These are phyloP conservation scores for Mimosa pudica DNA, from an alignment of 306 rosid species.

Conservation along the genomic window DNA sequence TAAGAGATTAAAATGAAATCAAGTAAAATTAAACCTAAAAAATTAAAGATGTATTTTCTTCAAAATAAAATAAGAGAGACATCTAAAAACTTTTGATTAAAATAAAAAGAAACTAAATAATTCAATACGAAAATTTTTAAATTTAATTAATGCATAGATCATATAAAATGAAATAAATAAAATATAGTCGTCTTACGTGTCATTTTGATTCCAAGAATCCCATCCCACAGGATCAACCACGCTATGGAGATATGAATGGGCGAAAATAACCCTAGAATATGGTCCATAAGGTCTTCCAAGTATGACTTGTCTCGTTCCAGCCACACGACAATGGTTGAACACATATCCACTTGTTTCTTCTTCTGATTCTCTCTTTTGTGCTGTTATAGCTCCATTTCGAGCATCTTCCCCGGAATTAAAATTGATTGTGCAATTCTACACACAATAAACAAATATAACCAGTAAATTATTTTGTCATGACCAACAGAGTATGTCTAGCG, in stretches of 20 bases:
- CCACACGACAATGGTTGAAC: constrained; percentile 20
- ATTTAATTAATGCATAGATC: not conserved
- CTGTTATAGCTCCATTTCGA: constrained; percentile 32
- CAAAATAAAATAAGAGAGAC: not conserved
- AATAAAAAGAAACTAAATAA: no score
- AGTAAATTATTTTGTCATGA: not conserved
- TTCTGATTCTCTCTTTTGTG: constrained; percentile 20
- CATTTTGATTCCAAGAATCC: constrained; percentile 27
- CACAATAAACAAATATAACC: not conserved
- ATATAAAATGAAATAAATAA: not conserved
- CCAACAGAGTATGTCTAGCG: no score
- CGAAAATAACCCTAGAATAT: constrained; percentile 21
- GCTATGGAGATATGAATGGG: not conserved
- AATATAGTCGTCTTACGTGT: constrained; percentile 21
- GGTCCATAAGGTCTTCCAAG: constrained; percentile 45
- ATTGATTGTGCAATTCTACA: constrained; percentile 6
- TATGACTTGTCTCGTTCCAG: constrained; percentile 18
- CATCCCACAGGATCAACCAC: constrained; percentile 42
- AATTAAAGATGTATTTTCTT: no score
- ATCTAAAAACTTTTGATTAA: no score
- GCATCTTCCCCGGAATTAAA: constrained; percentile 6
- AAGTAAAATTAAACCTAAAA: no score
- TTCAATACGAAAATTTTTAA: not conserved
- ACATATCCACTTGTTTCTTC: constrained; percentile 41
- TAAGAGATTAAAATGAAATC: no score